Conservation (phyloP, 768 basidiomycete species). For the Gyrodon lividus region DNA sequence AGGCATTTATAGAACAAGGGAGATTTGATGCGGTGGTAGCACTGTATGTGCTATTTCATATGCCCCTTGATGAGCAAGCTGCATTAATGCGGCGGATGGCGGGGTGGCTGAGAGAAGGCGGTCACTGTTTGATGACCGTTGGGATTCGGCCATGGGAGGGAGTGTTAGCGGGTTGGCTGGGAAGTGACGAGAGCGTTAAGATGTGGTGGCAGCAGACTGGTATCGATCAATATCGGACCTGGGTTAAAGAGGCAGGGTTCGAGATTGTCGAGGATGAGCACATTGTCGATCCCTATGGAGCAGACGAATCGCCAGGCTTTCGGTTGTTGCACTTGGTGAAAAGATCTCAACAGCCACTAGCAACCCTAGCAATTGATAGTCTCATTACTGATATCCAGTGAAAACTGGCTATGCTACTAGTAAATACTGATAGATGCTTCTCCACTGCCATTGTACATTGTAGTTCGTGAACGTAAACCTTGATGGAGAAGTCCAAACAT, state of each 20-base stretch:
- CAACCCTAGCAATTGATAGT: too few relatives aligned
- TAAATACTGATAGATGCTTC: too few relatives aligned
- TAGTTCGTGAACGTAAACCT: too few relatives aligned
- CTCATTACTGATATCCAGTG: too few relatives aligned
- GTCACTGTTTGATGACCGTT: conserved; percentile 6
- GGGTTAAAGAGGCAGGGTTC: conserved; percentile 1
- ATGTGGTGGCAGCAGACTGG: conserved; percentile 1
- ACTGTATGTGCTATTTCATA: conserved; percentile 32
- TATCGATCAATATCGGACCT: not conserved
- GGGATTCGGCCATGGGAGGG: conserved; percentile 1
- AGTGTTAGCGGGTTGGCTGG: not conserved
- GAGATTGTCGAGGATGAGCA: not conserved
- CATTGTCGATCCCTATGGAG: not conserved
- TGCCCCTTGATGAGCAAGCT: conserved; percentile 28
- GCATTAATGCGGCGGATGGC: conserved; percentile 27
- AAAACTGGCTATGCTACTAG: too few relatives aligned
- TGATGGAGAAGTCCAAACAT: too few relatives aligned
- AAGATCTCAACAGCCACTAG: too few relatives aligned
- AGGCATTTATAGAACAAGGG: not conserved
- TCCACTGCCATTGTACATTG: too few relatives aligned
- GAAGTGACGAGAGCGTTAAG: not conserved
- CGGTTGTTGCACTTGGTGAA: not conserved
- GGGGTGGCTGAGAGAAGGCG: conserved; percentile 29
- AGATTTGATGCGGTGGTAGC: conserved; percentile 25
- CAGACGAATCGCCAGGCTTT: not conserved